Conservation (phyloP, 106 monocot genomes). For the Narthecium ossifragum region DNA sequence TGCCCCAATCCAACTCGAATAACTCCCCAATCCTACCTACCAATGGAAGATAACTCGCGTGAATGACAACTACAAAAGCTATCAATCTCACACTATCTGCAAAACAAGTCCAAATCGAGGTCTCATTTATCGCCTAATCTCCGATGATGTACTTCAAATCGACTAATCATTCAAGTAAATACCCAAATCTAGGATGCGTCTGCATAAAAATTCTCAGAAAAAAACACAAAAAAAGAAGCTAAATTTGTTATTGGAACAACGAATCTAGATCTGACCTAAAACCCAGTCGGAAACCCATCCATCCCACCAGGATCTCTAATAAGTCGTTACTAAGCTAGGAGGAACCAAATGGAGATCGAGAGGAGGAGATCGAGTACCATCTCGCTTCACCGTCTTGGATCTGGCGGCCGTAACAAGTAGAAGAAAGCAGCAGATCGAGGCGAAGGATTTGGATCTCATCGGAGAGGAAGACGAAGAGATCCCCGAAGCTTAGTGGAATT, state of each 20-base stretch:
- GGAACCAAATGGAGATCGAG: not conserved
- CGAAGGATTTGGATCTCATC: not conserved
- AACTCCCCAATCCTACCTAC: too few species aligned
- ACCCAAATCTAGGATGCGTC: not conserved
- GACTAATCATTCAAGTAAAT: not conserved
- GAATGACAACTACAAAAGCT: too few species aligned
- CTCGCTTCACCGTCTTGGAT: constrained; percentile 25
- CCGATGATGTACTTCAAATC: not conserved
- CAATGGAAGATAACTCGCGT: too few species aligned
- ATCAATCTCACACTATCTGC: not conserved
- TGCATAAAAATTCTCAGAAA: not conserved
- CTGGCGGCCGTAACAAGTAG: constrained; percentile 3
- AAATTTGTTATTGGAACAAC: not conserved
- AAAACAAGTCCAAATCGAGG: not conserved
- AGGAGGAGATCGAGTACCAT: constrained; percentile 6
- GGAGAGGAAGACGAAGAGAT: too few species aligned
- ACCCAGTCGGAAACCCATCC: not conserved
- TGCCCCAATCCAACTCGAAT: too few species aligned
- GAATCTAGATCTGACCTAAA: not conserved
- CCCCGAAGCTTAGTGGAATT: too few species aligned
- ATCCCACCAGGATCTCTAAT: not conserved
- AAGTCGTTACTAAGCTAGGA: not conserved
- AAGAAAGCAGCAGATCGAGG: constrained; percentile 4
- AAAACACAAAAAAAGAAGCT: not conserved
- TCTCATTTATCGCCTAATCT: too few species aligned